phyloP scores from a whole-genome alignment of 163 green algal genomes.

The Trebouxiophyceae sp. region DNA sequence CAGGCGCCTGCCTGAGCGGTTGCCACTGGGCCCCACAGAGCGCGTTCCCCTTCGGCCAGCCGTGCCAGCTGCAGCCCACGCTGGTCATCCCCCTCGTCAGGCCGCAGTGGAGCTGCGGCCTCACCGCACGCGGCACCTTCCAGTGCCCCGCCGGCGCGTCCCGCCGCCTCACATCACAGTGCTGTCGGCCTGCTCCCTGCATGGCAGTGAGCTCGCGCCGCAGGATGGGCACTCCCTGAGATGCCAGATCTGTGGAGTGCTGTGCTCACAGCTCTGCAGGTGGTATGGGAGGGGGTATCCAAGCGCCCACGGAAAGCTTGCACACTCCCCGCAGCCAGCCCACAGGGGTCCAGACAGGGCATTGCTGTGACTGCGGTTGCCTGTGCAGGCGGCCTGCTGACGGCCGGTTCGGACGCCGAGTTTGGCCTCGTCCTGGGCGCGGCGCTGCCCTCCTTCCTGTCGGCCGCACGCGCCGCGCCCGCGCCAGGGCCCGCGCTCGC shows the following conservation, averaged over 20 bases:
- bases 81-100: slow-evolving; percentile 6
- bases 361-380: too few species aligned
- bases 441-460: not conserved
- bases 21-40: too few species aligned
- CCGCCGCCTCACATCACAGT: not conserved
- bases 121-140: slow-evolving; percentile 7
- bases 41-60: not conserved
- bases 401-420: not conserved
- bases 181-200: not conserved
- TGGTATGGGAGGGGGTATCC: too few species aligned
- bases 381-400: not conserved
- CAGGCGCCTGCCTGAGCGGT: too few species aligned
- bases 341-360: too few species aligned
- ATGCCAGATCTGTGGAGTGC: not conserved
- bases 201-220: not conserved
- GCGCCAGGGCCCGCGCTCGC: too few species aligned
- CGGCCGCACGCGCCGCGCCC: not conserved
- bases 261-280: not conserved
- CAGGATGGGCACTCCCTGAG: not conserved
- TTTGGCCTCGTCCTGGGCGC: not conserved
- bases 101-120: slow-evolving; percentile 8
- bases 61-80: not conserved
- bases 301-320: too few species aligned
- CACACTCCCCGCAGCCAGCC: too few species aligned
- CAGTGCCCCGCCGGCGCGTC: slow-evolving; percentile 4